A percentile compares a stretch with the other conserved stretches of the same genome.
phyloP scores from a whole-genome alignment of 1,139 yeast species.

The Hyphopichia burtonii region DNA sequence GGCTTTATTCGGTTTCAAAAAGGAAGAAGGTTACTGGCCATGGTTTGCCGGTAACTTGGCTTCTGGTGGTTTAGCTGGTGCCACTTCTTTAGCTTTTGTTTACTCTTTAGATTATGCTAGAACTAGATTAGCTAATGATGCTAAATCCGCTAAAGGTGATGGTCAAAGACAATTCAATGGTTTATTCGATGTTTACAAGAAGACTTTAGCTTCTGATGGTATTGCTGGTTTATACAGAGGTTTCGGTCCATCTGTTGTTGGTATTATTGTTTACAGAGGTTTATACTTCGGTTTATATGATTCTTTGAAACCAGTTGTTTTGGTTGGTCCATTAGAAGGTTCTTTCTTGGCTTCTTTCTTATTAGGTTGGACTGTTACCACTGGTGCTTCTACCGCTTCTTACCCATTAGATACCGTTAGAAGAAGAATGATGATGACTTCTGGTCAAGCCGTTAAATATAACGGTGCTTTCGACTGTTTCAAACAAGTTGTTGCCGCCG shows the following conservation, averaged over 20 bases:
- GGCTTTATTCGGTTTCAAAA: conserved; percentile 53
- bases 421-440: conserved; percentile 60
- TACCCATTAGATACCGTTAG: conserved; percentile 56
- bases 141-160: conserved; percentile 50
- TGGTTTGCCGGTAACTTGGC: conserved; percentile 59
- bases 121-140: conserved; percentile 57
- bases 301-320: conserved; percentile 53
- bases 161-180: conserved; percentile 55
- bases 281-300: conserved; percentile 56
- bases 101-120: conserved; percentile 57
- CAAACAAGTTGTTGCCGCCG: conserved; percentile 51
- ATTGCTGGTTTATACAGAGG: conserved; percentile 59
- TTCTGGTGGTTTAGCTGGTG: conserved; percentile 58
- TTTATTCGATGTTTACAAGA: conserved; percentile 53
- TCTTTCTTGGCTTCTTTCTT: conserved; percentile 55
- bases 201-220: conserved; percentile 55
- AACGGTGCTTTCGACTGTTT: conserved; percentile 51
- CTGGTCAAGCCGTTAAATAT: conserved; percentile 56
- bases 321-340: conserved; percentile 57
- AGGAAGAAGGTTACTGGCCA: conserved; percentile 49
- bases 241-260: conserved; percentile 55
- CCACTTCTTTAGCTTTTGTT: conserved; percentile 54
- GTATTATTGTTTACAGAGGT: conserved; percentile 58
- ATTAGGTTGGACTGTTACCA: conserved; percentile 56
- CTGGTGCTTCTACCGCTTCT: conserved; percentile 56